Base-by-base conservation (phyloP, 257 asterid genomes). In the Solanum stenotomum region DNA sequence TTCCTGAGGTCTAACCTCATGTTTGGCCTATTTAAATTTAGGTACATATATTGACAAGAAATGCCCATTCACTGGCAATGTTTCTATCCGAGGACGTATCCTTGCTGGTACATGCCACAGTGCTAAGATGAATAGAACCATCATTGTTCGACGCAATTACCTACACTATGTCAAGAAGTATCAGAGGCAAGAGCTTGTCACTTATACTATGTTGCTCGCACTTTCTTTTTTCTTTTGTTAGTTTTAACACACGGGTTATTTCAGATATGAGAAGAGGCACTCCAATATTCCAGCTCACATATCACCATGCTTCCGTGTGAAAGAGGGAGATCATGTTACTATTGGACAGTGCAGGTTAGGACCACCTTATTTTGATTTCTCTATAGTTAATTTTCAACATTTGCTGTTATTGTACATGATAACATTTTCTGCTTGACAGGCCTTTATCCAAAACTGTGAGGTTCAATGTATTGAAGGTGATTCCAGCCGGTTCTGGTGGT, bases 41-140 rank as follows among this genome's bases (percentile, higher is more conserved):
- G 87, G 89, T 35, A 87, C 86, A 6, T 87, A 81, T 5, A 90
- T 92, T 44, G 91, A 89, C 78, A 92, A 90, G 90, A 90, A 92
- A 89, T 90, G 92, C 83, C 91, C 92, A 13, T 89, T 90, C 88
- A 89, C 91, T 38, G 92, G 91, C 10, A 87, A 82, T 71, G 92
- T 89, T n/a, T 90, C 91, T 29, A 86, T 90, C 84, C 85, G 91
- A 86, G 91, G 90, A 8, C 89, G 93, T 65, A 91, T 91, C 87
- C 63, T 91, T 87, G 93, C 92, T 79, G 92, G 93, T 46, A 91
- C 92, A 29, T 92, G 93, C 87, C 94, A 91, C 86, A 92, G 93
- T 85, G 93, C 93, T 27, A 92, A 92, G 92, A 92, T 92, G 93
- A 76, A 89, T 89, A 90, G 94, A 74, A 92, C 94, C 2, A 92